These are phyloP conservation scores for Selaginella moellendorffii DNA, from an alignment of 75 land plant genomes.

Conservation along the genomic window DNA sequence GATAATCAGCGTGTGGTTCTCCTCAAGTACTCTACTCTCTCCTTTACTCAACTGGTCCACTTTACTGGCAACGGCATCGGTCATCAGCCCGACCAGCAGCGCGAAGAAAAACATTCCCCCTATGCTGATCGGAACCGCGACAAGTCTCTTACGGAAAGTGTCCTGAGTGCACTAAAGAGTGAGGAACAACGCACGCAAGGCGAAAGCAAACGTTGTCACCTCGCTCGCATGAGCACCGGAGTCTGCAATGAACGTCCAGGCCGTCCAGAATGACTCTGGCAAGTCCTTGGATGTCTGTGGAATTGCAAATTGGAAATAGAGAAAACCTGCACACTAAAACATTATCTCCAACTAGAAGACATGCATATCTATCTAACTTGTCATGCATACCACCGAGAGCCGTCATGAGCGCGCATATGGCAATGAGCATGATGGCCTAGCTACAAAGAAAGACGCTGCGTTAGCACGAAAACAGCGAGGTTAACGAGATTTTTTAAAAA, in stretches of 20 bases:
- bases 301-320: slow-evolving; percentile 1
- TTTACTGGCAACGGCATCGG: slow-evolving; percentile 13
- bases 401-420: slow-evolving; percentile 15
- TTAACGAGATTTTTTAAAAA: too few species aligned
- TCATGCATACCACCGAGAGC: slow-evolving; percentile 13
- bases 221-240: slow-evolving; percentile 17
- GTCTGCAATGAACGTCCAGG: slow-evolving; percentile 17
- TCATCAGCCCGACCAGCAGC: slow-evolving; percentile 15
- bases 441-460: neutral
- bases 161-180: neutral
- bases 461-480: neutral
- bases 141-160: slow-evolving; percentile 6
- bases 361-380: neutral
- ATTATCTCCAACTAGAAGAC: neutral
- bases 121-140: slow-evolving; percentile 16
- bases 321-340: slow-evolving; percentile 2
- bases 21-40: slow-evolving; percentile 13
- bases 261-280: slow-evolving; percentile 13
- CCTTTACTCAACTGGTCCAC: slow-evolving; percentile 16
- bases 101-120: slow-evolving; percentile 19
- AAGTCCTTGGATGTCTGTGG: slow-evolving; percentile 3
- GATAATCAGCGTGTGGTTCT: slow-evolving; percentile 14
- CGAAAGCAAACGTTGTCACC: too few species aligned
- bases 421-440: slow-evolving; percentile 12
- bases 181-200: too few species aligned